A percentile compares a stretch with the other conserved stretches of the same genome.
Conservation (phyloP, 176 grass and related monocot species). For the Tuctoria greenei region DNA sequence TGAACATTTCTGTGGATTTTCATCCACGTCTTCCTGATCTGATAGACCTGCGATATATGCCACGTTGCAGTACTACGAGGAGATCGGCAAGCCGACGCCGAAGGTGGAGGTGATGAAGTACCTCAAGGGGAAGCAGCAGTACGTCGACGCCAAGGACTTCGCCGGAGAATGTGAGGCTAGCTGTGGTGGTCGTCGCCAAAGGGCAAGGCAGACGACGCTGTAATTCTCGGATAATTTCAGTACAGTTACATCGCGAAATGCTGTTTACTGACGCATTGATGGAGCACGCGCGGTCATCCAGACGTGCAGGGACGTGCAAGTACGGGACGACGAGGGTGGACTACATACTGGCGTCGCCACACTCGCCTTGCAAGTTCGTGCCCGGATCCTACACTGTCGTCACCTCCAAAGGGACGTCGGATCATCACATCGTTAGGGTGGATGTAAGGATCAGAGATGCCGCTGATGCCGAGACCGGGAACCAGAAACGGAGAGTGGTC, state of each 20-base stretch:
- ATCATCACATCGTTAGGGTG: constrained; percentile 83
- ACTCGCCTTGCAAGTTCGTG: constrained; percentile 67
- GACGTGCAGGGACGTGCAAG: constrained; percentile 97
- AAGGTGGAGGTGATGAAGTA: constrained; percentile 95
- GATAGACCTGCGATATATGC: too few species aligned
- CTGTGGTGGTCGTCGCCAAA: constrained; percentile 92
- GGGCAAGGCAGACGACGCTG: constrained; percentile 64
- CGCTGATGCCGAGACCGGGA: background rate
- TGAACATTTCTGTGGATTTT: too few species aligned
- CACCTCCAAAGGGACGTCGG: constrained; percentile 82
- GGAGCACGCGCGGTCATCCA: constrained; percentile 22
- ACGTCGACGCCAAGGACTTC: constrained; percentile 89
- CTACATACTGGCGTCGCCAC: constrained; percentile 77
- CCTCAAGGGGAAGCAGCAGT: constrained; percentile 76
- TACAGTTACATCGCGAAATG: too few species aligned
- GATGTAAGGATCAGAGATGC: constrained; percentile 50
- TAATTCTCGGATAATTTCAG: too few species aligned
- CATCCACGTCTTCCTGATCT: too few species aligned
- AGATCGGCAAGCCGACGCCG: constrained; percentile 92
- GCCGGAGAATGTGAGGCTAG: constrained; percentile 93
- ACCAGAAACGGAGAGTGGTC: constrained; percentile 46
- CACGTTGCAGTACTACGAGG: constrained; percentile 96
- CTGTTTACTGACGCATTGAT: too few species aligned
- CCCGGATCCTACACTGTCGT: constrained; percentile 81
- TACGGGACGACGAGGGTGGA: constrained; percentile 96